Evolutionary conservation across 2,329 filamentous ascomycete genomes (phyloP), one percentile per base, ranked within the genome.

Genomic region (Didymosphaeria variabile): DNA sequence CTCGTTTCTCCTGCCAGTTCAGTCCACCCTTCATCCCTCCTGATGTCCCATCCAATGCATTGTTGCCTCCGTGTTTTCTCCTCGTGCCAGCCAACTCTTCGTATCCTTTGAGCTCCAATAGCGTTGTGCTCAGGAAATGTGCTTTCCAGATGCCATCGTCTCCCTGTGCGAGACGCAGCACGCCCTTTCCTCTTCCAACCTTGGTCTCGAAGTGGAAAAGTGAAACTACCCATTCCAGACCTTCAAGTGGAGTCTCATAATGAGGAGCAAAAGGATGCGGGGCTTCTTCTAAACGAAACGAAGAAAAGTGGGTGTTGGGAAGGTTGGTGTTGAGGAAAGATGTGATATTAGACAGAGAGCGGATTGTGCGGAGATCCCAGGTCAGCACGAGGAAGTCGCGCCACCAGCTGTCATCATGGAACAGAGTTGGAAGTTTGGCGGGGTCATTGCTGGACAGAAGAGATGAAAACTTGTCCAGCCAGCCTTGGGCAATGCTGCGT

Each of bases 51-150:
- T 90, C 86, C 4, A 82, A 77, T 85, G 88, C 91, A 67, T 90
- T 91, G 69, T 84, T 84, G 0, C 85, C 87, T 0, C 90, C 90
- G 21, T 79, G 78, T 0, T 86, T 83, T 31, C 90, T 80, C 4
- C 79, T 80, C 1, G 68, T 69, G 1, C 82, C 79, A 1, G 81
- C 71, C 0, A 67, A 63, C 71, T 91, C 87, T 60, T 88, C 84
- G 54, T 83, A 76, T 0, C 83, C 86, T 4, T 79, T 84, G 5
- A 92, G 64, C 40, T 85, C 82, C 1, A 81, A 70, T 5, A 92
- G 77, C 0, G 82, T 80, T 0, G 89, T 91, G 68, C 87, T 91
- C 0, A 91, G 67, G 1, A 87, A 88, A 63, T 86, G 90, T 0
- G 87, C 84, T 70, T 87, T 89, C 88, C 88, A 91, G 6, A 77